Base-by-base conservation (phyloP, 2,329 filamentous ascomycete genomes). In the Penicillium sp. region DNA sequence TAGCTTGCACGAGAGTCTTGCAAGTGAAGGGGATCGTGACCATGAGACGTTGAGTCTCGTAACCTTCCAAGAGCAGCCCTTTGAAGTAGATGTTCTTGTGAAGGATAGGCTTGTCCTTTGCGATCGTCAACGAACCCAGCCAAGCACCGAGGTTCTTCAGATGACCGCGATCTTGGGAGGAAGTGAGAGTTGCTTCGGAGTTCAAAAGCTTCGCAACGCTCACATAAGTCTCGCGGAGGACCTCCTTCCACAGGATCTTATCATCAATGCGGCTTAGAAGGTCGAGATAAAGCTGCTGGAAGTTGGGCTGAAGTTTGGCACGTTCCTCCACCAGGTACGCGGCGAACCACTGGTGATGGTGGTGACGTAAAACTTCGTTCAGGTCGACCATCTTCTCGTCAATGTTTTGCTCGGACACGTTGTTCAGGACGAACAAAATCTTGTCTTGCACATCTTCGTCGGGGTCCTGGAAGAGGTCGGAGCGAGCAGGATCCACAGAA, bases 81-180 rank as follows among this genome's bases (percentile, higher is more conserved):
- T 95, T 95, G 81, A 99, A 97, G 2, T 93, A 95, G 56, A 99
- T 92, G 67, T 97, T 96, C 66, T 88, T 91, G 70, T 96, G 92
- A 67, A 93, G 92, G 75, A 99, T 95, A 0, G 94, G 94, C 68
- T 93, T 93, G 68, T 99, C 89, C 48, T 93, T 87, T 24, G 94
- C 94, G 50, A 99, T 84, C 1, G 94, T 99, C 63, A 99, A 73
- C 16, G 93, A 89, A 10, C 94, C 94, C 38, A 99, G 84, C 95
- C 95, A 99, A 36, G 85, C 86, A 55, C 90, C 94, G 13, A 99
- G 81, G 66, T 96, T 96, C 74, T 97, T 97, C 31, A 99, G 78
- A 63, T 96, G 90, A 2, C 85, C 85, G 58, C 94, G 83, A 65
- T 99, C 95, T 0, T 87, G 89, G 1, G 88, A 84, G 53, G 88